phyloP scores from a whole-genome alignment of 371 early-diverging fungal species.

The Umbelopsis sp. region DNA sequence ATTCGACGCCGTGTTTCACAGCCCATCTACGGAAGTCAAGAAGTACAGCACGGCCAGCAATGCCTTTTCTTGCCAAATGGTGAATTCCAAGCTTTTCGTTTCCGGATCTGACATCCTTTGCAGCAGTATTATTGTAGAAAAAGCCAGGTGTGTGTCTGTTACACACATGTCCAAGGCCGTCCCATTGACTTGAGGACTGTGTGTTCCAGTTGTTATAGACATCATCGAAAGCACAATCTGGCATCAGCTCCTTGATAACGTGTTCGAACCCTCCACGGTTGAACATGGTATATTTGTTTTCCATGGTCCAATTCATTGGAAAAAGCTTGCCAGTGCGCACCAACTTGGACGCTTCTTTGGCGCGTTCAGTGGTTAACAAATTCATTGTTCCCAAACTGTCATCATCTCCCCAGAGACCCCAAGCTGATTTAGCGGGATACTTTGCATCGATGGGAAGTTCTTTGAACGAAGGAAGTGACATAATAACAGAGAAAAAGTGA shows the following conservation, averaged over 20 bases:
- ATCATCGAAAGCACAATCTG: slow-evolving; percentile 36
- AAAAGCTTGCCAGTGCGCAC: slow-evolving; percentile 35
- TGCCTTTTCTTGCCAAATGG: slow-evolving; percentile 47
- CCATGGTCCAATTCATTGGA: slow-evolving; percentile 46
- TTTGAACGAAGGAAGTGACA: slow-evolving; percentile 24
- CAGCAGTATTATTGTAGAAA: slow-evolving; percentile 40
- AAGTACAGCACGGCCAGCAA: slow-evolving; percentile 48
- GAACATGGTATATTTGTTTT: slow-evolving; percentile 34
- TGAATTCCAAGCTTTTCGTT: slow-evolving; percentile 43
- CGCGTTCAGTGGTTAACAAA: slow-evolving; percentile 36
- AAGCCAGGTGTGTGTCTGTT: slow-evolving; percentile 12
- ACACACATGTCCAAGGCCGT: slow-evolving; percentile 44
- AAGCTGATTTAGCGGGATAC: slow-evolving; percentile 33
- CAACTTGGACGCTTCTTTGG: slow-evolving; percentile 31
- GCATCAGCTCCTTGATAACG: slow-evolving; percentile 20
- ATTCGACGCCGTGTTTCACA: slow-evolving; percentile 26
- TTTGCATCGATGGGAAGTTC: slow-evolving; percentile 31
- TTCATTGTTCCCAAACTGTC: slow-evolving; percentile 53
- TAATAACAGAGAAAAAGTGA: not conserved
- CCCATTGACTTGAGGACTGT: slow-evolving; percentile 48
- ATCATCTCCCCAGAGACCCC: slow-evolving; percentile 52
- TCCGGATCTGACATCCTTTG: slow-evolving; percentile 23
- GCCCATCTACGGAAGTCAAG: slow-evolving; percentile 51
- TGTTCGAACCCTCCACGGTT: slow-evolving; percentile 32
- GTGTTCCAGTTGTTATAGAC: slow-evolving; percentile 43